Evolutionary conservation across 345 rosid genomes (phyloP), one percentile per base, ranked within the genome.

Genomic region (Camelina laxa): DNA sequence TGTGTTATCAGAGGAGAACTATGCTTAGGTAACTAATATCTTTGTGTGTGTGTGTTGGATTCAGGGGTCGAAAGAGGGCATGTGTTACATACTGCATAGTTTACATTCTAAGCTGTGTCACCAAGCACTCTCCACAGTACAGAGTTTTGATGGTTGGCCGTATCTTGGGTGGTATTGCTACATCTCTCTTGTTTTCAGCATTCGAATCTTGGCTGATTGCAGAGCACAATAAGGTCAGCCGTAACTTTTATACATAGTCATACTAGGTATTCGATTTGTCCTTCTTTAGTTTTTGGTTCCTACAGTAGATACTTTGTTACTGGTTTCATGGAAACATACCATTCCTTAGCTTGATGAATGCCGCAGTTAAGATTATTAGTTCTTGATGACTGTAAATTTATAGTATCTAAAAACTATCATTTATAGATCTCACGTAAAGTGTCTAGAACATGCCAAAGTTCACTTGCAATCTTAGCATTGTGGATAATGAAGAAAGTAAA

Each of bases 151-250:
- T 93, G 98, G 38, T 93, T 50, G 98, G 98, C 44, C 96, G 98
- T 67, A 76, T 94, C 17, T 83, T 93, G 86, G 98, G 98, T 67
- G 98, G 98, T 78, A 89, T 93, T 53, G 98, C 98, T 45, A 93
- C 97, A 74, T 93, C 98, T 74, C 86, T 93, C 17, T 81, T 94
- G 39, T 88, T 87, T 75, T 94, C 97, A 30, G 88, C 98, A 20
- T 94, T 94, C 63, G 97, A 89, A 80, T 94, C 97, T 30, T 94
- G 98, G 98, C 98, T 94, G 60, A 97, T 94, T 75, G 98, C 98
- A 7, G 98, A 94, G 71, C 98, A 91, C 84, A 85, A 85, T 60
- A 93, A 93, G 97, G 98, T 91, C 39, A 72, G 80, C 12, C 20
- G 49, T 79, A 33, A 51, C 47, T 48, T 57, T 19, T 60, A 5